A percentile compares a stretch with the other conserved stretches of the same genome.
These are phyloP conservation scores for Pseudoscleropodium purum DNA, from an alignment of 225 moss, liverwort and hornwort species.

Conservation along the genomic window DNA sequence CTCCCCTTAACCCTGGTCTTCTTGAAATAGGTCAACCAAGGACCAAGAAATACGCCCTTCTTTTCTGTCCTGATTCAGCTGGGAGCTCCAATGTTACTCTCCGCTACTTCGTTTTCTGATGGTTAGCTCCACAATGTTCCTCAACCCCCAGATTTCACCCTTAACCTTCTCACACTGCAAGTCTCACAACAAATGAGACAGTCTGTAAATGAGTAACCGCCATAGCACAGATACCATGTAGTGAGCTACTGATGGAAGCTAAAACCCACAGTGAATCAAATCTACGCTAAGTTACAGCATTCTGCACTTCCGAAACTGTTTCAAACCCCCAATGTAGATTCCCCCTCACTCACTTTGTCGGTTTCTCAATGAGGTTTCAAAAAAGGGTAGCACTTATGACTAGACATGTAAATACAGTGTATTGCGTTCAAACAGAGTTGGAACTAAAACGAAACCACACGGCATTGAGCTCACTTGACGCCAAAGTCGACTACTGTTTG, in stretches of 20 bases:
- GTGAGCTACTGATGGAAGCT: not conserved
- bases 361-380: not conserved
- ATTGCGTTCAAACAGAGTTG: not conserved
- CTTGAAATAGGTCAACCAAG: not conserved
- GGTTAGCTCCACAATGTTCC: not conserved
- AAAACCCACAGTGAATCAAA: not conserved
- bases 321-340: not conserved
- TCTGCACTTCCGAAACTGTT: not conserved
- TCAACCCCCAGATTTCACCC: not conserved
- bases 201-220: not conserved
- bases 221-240: not conserved
- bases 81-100: not conserved
- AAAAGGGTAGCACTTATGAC: too few species aligned
- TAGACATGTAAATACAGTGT: not conserved
- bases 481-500: not conserved
- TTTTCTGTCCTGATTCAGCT: not conserved
- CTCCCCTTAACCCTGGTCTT: not conserved
- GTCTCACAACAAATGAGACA: not conserved
- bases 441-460: not conserved
- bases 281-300: not conserved
- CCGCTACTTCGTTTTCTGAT: not conserved
- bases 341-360: too few species aligned
- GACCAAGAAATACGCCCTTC: not conserved
- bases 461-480: not conserved
- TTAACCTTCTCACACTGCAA: not conserved